Base-by-base conservation (phyloP, 345 rosid species). In the Pseudoturritis turrita region DNA sequence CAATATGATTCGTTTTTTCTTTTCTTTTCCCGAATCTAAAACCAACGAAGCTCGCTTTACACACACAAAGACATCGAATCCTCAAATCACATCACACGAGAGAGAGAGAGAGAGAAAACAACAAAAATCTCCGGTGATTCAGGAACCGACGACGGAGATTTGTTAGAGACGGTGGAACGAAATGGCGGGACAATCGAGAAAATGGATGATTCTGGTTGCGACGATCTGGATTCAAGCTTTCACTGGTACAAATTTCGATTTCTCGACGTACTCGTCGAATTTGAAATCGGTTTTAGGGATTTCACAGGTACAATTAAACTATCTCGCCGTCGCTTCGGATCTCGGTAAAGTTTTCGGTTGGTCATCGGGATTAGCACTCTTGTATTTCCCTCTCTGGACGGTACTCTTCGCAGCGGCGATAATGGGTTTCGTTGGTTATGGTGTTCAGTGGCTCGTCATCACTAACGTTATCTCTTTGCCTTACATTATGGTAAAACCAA, bases 171-270 rank as follows among this genome's bases (percentile, higher is more conserved):
- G 61, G 72, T 26, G 45, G 7, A 45, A 13, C 14, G 29, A 35
- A 25, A 91, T 91, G 98, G 90, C 85, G 0, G 97, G 88, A 31
- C 96, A 91, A 35, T 94, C 96, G 2, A 36, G 93, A 26, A 94
- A 91, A 72, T 94, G 98, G 98, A 91, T 91, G 97, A 88, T 94
- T 39, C 81, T 94, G 8, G 91, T 94, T n/a, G 97, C 90, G 0
- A 89, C 97, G 12, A 81, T 89, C 37, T 94, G 98, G 98, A 87
- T 94, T 85, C 98, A 94, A 77, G 97, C 96, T 0, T 94, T 94
- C 58, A 94, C 97, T 0, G 98, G 98, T 3, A 94, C 98, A 3
- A 94, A 94, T 68, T 94, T 94, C 81, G 98, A 94, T 81, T 91
- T 94, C 85, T 88, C 97, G 14, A 90, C 92, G 4, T 94, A 94